Evolutionary conservation across 805 yeast genomes (phyloP).

Genomic region (Candida michaelii): DNA sequence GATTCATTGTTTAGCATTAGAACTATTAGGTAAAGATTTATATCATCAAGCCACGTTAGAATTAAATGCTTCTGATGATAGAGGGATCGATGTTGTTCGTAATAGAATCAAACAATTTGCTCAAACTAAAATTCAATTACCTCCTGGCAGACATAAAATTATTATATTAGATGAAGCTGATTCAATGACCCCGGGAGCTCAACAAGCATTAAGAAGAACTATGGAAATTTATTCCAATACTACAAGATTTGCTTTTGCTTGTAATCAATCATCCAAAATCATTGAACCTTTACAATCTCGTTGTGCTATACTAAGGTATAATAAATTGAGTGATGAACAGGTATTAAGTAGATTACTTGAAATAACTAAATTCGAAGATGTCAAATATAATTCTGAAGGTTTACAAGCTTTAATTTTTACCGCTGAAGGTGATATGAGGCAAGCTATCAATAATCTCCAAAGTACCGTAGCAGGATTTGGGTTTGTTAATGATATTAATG

Average conservation of each 20-base stretch:
- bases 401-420: slow-evolving; percentile 89
- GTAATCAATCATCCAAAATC: slow-evolving; percentile 91
- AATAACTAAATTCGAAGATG: slow-evolving; percentile 65
- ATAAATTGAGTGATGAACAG: slow-evolving; percentile 79
- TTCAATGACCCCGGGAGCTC: slow-evolving; percentile 96
- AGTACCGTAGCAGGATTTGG: slow-evolving; percentile 94
- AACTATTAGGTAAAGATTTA: slow-evolving; percentile 65
- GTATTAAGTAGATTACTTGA: slow-evolving; percentile 74
- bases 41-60: slow-evolving; percentile 85
- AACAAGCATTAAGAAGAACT: slow-evolving; percentile 89
- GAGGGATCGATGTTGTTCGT: slow-evolving; percentile 96
- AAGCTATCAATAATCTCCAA: slow-evolving; percentile 91
- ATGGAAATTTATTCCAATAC: slow-evolving; percentile 70
- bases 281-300: slow-evolving; percentile 96
- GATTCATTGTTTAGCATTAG: slow-evolving; percentile 83
- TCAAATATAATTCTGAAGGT: slow-evolving; percentile 85
- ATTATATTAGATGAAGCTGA: slow-evolving; percentile 94
- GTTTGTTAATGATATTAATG: slow-evolving; percentile 86
- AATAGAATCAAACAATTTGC: slow-evolving; percentile 95
- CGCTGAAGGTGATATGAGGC: slow-evolving; percentile 99
- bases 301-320: slow-evolving; percentile 89
- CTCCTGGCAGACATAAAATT: slow-evolving; percentile 89
- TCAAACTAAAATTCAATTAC: slow-evolving; percentile 84
- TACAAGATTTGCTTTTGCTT: slow-evolving; percentile 97
- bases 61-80: slow-evolving; percentile 92